These are phyloP conservation scores for Fusarium subtropicale DNA, from an alignment of 2,329 filamentous ascomycete genomes.

Conservation along the genomic window DNA sequence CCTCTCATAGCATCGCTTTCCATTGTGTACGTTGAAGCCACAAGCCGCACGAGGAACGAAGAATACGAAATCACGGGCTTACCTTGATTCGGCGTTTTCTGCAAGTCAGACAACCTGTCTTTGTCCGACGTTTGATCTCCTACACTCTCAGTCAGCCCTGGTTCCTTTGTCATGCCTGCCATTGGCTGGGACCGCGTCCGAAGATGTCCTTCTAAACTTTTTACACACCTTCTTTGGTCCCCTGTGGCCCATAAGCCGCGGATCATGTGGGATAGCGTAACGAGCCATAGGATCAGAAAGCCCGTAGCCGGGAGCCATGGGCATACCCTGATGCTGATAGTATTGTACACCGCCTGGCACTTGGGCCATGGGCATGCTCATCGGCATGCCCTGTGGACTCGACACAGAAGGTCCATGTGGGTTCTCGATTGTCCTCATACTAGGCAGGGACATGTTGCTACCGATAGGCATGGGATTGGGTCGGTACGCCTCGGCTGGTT, in stretches of 20 bases:
- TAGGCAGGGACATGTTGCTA: slow-evolving; percentile 53
- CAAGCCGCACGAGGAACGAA: slow-evolving; percentile 22
- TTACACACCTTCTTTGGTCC: slow-evolving; percentile 69
- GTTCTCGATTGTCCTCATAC: slow-evolving; percentile 56
- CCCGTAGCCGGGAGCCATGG: slow-evolving; percentile 53
- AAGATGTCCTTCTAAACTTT: slow-evolving; percentile 6
- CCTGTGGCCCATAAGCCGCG: slow-evolving; percentile 60
- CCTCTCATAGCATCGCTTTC: slow-evolving; percentile 25
- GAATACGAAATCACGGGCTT: slow-evolving; percentile 49
- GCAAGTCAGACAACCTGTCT: slow-evolving; percentile 72
- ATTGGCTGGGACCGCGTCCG: neutral
- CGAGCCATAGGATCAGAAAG: slow-evolving; percentile 59
- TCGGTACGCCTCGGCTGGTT: slow-evolving; percentile 49
- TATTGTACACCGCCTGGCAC: slow-evolving; percentile 54
- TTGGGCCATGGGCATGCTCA: slow-evolving; percentile 49
- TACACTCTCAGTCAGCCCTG: slow-evolving; percentile 48
- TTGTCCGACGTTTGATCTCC: slow-evolving; percentile 73
- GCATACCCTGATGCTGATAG: slow-evolving; percentile 56
- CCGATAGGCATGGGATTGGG: slow-evolving; percentile 45
- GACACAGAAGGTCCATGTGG: slow-evolving; percentile 45
- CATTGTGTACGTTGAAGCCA: slow-evolving; percentile 18
- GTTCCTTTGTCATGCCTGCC: slow-evolving; percentile 11
- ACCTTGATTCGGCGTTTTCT: slow-evolving; percentile 73
- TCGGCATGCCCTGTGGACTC: slow-evolving; percentile 54
- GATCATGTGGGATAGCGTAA: slow-evolving; percentile 62